Base-by-base conservation (phyloP, 768 basidiomycete species). In the Psilocybe cubensis region DNA sequence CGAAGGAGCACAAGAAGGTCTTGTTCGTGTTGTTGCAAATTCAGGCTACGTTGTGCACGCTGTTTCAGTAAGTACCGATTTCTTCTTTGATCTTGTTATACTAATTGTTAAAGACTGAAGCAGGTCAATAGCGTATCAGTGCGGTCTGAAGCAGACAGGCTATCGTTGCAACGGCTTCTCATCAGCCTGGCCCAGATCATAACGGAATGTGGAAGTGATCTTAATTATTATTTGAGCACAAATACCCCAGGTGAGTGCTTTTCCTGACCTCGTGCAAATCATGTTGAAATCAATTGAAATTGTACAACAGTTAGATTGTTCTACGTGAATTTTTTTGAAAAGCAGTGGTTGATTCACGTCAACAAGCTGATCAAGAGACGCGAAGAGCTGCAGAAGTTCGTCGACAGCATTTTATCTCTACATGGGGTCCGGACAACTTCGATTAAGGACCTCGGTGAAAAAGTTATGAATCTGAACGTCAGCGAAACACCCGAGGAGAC, bases 1-100 rank as follows among this genome's bases (percentile, higher is more conserved):
- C 73, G 17, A 76, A 77, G 20, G 82, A 80, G 29, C 74, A 82
- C 57, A 74, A 70, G 57, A 79, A 77, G 57, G 72, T 83, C 21
- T 51, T 76, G 17, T 63, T 68, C 0, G 67, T 83, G 7, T 72
- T 74, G 52, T 38, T 75, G 5, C 74, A 76, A 58, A 82, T 82
- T 76, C 72, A 70, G 48, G 71, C 76, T 33, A 78, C 76, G 76
- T 75, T 82, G 74, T 59, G 62, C 6, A 68, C 72, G 3, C 68
- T 82, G 12, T 68, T 80, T n/a, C 73, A 77, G 80, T 81, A 51
- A n/a, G 79, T 57, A 9, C 8, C 18, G 17, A 11, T 40, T 23
- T 21, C n/a, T 18, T 20, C 47, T 10, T 21, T 31, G 8, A 54
- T 33, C 9, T 20, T 17, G 38, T 17, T 23, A 57, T n/a, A 35